These are phyloP conservation scores for Colletotrichum noveboracense DNA, from an alignment of 2,329 filamentous ascomycete species.

Conservation along the genomic window DNA sequence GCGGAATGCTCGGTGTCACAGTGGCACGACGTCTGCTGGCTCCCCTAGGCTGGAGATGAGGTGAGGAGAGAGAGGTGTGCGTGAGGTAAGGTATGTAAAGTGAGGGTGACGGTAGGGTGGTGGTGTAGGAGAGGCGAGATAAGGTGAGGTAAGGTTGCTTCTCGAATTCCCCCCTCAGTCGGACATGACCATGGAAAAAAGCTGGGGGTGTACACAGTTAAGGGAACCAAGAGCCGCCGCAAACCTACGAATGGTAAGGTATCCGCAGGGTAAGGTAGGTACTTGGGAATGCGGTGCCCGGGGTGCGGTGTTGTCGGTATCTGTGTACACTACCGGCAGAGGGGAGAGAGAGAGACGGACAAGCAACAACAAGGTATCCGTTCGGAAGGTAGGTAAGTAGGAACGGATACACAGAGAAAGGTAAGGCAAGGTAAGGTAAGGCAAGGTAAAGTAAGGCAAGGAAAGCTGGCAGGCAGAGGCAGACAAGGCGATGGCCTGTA, in stretches of 20 bases:
- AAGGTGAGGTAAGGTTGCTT: neutral
- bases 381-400: neutral
- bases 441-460: neutral
- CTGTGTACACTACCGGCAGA: neutral
- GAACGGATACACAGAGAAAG: neutral
- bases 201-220: neutral
- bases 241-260: neutral
- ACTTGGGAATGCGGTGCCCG: neutral
- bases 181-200: neutral
- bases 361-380: neutral
- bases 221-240: neutral
- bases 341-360: neutral
- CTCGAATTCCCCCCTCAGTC: neutral
- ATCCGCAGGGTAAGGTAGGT: neutral
- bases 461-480: neutral
- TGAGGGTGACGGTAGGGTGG: neutral
- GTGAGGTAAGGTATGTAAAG: neutral
- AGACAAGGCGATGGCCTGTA: neutral
- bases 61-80: neutral
- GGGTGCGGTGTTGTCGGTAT: neutral
- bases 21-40: slow-evolving; percentile 16
- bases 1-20: slow-evolving; percentile 21
- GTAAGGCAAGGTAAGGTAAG: neutral
- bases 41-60: neutral
- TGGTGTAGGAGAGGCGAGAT: neutral